A percentile compares a stretch with the other conserved stretches of the same genome.
phyloP scores from a whole-genome alignment of 2,329 filamentous ascomycete species.

The Cryphonectria nitschkei region DNA sequence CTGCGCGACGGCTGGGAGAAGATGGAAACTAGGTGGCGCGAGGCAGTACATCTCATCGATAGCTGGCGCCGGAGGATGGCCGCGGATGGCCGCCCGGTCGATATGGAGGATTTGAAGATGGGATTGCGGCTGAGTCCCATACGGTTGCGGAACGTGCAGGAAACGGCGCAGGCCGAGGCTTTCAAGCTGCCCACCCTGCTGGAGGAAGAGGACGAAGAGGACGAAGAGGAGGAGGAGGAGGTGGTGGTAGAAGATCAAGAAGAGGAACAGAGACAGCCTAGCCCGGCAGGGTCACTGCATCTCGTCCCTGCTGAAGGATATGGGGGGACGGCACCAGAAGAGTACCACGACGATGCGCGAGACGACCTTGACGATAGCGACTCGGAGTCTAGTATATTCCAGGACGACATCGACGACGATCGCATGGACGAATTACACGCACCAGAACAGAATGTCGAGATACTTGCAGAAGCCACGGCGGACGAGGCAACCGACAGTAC shows the following conservation, averaged over 20 bases:
- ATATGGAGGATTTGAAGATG: slow-evolving; percentile 69
- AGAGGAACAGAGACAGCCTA: slow-evolving; percentile 34
- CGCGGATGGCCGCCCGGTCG: slow-evolving; percentile 69
- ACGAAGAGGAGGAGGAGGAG: slow-evolving; percentile 32
- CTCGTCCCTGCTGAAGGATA: slow-evolving; percentile 44
- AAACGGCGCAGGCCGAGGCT: slow-evolving; percentile 45
- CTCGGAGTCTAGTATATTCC: slow-evolving; percentile 47
- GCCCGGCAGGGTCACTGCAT: slow-evolving; percentile 44
- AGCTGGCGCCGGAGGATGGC: slow-evolving; percentile 86
- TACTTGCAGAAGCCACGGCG: slow-evolving; percentile 46
- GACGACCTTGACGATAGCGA: slow-evolving; percentile 41
- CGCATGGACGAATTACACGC: slow-evolving; percentile 46
- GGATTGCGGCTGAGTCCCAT: slow-evolving; percentile 67
- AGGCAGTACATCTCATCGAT: slow-evolving; percentile 88
- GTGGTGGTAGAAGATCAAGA: slow-evolving; percentile 34
- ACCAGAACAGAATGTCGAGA: slow-evolving; percentile 50
- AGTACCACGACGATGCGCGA: slow-evolving; percentile 33
- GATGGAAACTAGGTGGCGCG: slow-evolving; percentile 89
- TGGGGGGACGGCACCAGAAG: slow-evolving; percentile 36
- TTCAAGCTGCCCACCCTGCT: slow-evolving; percentile 51
- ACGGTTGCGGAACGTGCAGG: slow-evolving; percentile 55
- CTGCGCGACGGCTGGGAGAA: slow-evolving; percentile 87
- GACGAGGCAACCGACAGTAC: slow-evolving; percentile 25
- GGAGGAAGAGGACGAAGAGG: slow-evolving; percentile 39
- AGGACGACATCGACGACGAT: slow-evolving; percentile 47